A percentile compares a stretch with the other conserved stretches of the same genome.
These are phyloP conservation scores for Eleusine coracana DNA, from an alignment of 176 grass and related monocot species.

Conservation along the genomic window DNA sequence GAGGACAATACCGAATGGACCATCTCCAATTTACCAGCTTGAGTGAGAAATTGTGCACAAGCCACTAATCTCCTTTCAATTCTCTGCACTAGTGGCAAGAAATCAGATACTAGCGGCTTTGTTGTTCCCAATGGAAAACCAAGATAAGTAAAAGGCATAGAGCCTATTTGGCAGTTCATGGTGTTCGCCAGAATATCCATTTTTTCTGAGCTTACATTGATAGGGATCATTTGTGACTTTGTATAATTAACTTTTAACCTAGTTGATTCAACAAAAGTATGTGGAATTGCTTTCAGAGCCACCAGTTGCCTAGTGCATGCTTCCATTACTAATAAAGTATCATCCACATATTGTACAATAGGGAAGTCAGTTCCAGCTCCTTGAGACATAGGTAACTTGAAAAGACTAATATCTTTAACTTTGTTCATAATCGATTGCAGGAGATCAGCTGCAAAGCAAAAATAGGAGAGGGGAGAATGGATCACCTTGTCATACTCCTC, in stretches of 20 bases:
- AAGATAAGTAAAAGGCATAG: neutral
- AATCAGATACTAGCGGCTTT: fast-evolving
- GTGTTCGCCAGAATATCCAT: neutral
- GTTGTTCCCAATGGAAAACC: neutral
- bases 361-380: neutral
- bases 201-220: neutral
- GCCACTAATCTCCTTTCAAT: neutral
- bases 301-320: neutral
- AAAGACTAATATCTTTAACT: neutral
- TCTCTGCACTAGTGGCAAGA: neutral
- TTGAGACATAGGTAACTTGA: neutral
- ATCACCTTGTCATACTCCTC: neutral
- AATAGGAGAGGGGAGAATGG: neutral
- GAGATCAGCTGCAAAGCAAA: neutral
- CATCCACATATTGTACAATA: neutral
- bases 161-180: neutral
- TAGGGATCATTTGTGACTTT: neutral
- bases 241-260: neutral
- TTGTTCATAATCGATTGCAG: neutral
- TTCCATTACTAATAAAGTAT: neutral
- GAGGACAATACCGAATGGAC: neutral
- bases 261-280: neutral
- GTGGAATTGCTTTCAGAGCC: neutral
- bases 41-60: neutral
- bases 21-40: neutral